Evolutionary conservation across 139 green algal genomes (phyloP).

Genomic region (Chlamydomonas schloesseri): DNA sequence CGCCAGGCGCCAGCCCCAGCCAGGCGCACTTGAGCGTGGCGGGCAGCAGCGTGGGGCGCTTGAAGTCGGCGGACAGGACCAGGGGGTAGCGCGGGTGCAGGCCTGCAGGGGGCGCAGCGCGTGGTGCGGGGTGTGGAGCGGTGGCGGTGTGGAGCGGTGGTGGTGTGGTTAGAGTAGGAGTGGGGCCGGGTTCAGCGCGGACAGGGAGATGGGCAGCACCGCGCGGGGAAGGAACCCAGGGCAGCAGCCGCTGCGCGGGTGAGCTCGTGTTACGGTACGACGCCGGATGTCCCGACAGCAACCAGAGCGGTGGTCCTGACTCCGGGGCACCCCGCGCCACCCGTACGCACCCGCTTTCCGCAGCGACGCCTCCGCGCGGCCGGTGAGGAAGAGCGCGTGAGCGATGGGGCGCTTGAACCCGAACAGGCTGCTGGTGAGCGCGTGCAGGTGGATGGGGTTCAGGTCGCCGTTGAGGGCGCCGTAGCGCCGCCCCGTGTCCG

Average conservation of each 20-base stretch:
- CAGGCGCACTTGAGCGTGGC: slow-evolving; percentile 56
- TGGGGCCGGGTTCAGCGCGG: no score
- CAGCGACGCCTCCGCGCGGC: slow-evolving; percentile 55
- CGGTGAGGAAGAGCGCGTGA: slow-evolving; percentile 71
- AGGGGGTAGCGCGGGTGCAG: slow-evolving; percentile 52
- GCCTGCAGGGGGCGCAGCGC: neutral
- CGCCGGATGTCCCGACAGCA: no score
- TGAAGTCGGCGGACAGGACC: slow-evolving; percentile 61
- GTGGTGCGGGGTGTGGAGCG: no score
- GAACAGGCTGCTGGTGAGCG: slow-evolving; percentile 59
- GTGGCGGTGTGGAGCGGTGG: no score
- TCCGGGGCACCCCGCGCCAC: no score
- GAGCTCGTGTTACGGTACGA: no score
- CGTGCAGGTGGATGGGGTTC: slow-evolving; percentile 67
- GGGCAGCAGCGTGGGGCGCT: slow-evolving; percentile 69
- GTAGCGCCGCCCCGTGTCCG: slow-evolving; percentile 63
- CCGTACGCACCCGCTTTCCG: slow-evolving; percentile 36
- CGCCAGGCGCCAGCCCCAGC: neutral
- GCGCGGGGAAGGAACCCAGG: no score
- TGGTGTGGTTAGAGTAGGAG: no score
- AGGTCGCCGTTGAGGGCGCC: slow-evolving; percentile 67
- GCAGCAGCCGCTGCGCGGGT: no score
- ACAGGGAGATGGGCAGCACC: no score
- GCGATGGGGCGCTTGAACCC: slow-evolving; percentile 74
- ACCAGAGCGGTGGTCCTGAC: no score